Conservation (phyloP, 768 basidiomycete genomes). For the Rhodotorula paludigena region DNA sequence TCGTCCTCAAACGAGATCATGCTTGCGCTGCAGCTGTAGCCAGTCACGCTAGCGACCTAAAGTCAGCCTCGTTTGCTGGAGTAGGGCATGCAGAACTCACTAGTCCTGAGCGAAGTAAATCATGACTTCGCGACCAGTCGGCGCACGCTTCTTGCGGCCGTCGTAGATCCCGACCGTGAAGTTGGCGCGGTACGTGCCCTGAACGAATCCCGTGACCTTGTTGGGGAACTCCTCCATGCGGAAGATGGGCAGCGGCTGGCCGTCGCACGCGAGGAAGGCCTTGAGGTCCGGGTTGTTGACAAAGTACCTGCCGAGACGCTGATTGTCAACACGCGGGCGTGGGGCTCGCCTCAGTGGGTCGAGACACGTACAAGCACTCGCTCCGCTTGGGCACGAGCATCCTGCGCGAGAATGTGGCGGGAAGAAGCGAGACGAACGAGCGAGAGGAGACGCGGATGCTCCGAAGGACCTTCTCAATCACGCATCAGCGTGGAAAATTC, state of each 20-base stretch:
- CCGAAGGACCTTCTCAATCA: too few species aligned
- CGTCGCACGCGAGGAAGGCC: not conserved
- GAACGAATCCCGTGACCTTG: not conserved
- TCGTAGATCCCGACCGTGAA: not conserved
- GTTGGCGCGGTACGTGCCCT: not conserved
- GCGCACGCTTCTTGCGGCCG: not conserved
- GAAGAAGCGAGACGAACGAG: too few species aligned
- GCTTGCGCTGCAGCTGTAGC: too few species aligned
- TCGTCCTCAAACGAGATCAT: too few species aligned
- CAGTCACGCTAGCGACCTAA: too few species aligned
- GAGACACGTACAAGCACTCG: not conserved
- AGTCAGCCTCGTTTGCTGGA: not conserved
- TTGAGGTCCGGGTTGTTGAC: not conserved
- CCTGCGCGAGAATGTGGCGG: too few species aligned
- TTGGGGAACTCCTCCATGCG: not conserved
- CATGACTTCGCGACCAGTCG: not conserved
- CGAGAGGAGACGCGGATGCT: too few species aligned
- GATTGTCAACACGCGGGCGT: too few species aligned
- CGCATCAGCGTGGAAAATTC: too few species aligned
- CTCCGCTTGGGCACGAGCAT: too few species aligned
- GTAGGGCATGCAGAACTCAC: not conserved
- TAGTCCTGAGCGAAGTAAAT: not conserved
- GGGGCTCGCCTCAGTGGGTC: not conserved
- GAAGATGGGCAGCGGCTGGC: not conserved
- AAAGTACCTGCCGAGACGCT: not conserved